A percentile compares a stretch with the other conserved stretches of the same genome.
Conservation (phyloP, 2,329 filamentous ascomycete species). For the Cryphonectria japonica region DNA sequence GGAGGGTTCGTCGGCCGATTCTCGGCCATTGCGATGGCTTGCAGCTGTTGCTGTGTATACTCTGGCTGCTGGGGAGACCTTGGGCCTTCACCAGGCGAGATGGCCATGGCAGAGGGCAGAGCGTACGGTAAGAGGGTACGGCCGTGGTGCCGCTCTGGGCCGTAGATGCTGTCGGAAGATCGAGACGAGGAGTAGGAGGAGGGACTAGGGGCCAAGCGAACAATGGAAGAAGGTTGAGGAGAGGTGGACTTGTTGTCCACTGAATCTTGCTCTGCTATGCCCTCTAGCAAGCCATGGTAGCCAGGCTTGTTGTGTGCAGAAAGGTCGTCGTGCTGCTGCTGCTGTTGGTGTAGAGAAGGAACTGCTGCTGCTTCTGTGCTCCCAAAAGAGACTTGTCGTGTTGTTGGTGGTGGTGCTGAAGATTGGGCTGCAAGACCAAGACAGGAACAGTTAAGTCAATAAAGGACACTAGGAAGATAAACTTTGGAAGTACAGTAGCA, state of each 20-base stretch:
- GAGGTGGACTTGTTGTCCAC: slow-evolving; percentile 38
- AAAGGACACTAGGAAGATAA: not conserved
- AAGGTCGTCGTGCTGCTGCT: slow-evolving; percentile 25
- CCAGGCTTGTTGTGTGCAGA: slow-evolving; percentile 26
- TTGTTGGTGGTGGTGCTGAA: not conserved
- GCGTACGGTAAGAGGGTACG: slow-evolving; percentile 36
- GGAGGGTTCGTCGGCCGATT: slow-evolving; percentile 15
- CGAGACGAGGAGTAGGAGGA: slow-evolving; percentile 40
- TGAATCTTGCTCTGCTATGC: slow-evolving; percentile 33
- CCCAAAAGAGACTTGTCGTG: slow-evolving; percentile 17
- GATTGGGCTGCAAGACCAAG: slow-evolving; percentile 12
- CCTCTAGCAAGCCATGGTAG: slow-evolving; percentile 29
- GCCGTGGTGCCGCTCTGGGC: slow-evolving; percentile 46
- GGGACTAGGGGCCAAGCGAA: slow-evolving; percentile 45
- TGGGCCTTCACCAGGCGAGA: slow-evolving; percentile 33
- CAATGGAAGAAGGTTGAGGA: slow-evolving; percentile 42
- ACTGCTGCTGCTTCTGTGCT: slow-evolving; percentile 31
- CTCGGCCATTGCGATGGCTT: slow-evolving; percentile 28
- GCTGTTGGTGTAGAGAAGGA: slow-evolving; percentile 10
- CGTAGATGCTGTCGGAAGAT: slow-evolving; percentile 49
- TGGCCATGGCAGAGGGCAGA: slow-evolving; percentile 29
- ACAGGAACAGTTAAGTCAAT: not conserved
- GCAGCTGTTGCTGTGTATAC: slow-evolving; percentile 31
- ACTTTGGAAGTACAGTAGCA: not conserved
- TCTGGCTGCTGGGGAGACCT: slow-evolving; percentile 29